These are phyloP conservation scores for Beauveria sp. DNA, from an alignment of 2,329 filamentous ascomycete genomes.

Conservation along the genomic window DNA sequence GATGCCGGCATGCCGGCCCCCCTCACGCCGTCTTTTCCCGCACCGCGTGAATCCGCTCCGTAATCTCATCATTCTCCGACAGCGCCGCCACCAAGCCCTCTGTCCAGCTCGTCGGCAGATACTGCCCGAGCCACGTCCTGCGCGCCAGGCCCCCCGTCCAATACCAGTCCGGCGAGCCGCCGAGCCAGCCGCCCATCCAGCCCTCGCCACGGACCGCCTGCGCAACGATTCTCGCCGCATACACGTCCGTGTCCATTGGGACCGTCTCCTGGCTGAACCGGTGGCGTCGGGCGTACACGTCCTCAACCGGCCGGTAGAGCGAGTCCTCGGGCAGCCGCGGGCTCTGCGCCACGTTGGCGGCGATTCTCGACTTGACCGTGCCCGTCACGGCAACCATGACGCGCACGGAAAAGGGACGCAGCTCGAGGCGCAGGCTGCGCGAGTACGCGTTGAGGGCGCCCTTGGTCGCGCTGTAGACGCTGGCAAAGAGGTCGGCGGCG, in stretches of 20 bases:
- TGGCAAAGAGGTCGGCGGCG: conserved; percentile 44
- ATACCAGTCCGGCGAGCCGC: conserved; percentile 17
- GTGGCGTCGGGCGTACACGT: conserved; percentile 38
- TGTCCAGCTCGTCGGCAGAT: background rate
- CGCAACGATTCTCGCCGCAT: conserved; percentile 34
- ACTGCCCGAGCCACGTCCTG: conserved; percentile 6
- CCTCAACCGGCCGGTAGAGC: conserved; percentile 37
- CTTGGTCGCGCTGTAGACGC: conserved; percentile 49
- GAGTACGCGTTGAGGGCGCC: conserved; percentile 46
- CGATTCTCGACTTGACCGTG: conserved; percentile 44
- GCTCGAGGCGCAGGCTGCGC: conserved; percentile 44
- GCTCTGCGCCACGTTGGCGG: conserved; percentile 29
- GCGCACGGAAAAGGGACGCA: conserved; percentile 45
- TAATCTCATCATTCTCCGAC: conserved; percentile 6
- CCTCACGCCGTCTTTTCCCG: background rate
- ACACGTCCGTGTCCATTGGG: conserved; percentile 36
- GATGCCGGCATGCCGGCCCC: background rate
- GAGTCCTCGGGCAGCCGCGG: conserved; percentile 33
- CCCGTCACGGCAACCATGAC: conserved; percentile 51
- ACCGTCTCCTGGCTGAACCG: conserved; percentile 40
- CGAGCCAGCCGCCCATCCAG: conserved; percentile 17
- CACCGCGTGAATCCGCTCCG: background rate
- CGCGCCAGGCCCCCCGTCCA: conserved; percentile 8
- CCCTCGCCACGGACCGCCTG: conserved; percentile 34
- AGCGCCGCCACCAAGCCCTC: conserved; percentile 1